A percentile compares a stretch with the other conserved stretches of the same genome.
phyloP scores from a whole-genome alignment of 495 filamentous ascomycete species.

The Penicillium ucsense region DNA sequence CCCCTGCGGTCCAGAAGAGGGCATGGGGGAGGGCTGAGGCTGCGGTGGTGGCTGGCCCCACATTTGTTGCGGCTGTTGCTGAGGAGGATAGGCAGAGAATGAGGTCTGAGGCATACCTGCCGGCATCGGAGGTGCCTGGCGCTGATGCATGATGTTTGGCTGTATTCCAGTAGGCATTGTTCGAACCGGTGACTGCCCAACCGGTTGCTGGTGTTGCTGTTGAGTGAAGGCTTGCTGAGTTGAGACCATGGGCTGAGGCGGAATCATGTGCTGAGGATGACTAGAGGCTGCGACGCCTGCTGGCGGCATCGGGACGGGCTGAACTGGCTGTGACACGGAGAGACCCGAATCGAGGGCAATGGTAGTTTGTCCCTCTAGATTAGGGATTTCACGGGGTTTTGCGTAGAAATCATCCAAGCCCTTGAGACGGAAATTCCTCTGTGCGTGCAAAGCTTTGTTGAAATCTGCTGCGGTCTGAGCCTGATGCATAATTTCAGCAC shows the following conservation, averaged over 20 bases:
- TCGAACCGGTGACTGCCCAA: slow-evolving; percentile 36
- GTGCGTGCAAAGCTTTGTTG: slow-evolving; percentile 70
- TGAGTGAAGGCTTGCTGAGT: slow-evolving; percentile 25
- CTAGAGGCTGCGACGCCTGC: slow-evolving; percentile 27
- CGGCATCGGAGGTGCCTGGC: slow-evolving; percentile 32
- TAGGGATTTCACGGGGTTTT: slow-evolving; percentile 63
- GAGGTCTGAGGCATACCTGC: slow-evolving; percentile 28
- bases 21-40: slow-evolving; percentile 41
- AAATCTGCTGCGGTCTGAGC: slow-evolving; percentile 82
- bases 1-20: slow-evolving; percentile 31
- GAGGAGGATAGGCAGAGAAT: slow-evolving; percentile 36
- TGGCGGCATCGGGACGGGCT: slow-evolving; percentile 31
- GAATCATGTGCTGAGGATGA: slow-evolving; percentile 31
- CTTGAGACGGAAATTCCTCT: slow-evolving; percentile 63
- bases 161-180: slow-evolving; percentile 32
- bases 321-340: slow-evolving; percentile 36
- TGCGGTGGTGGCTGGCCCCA: slow-evolving; percentile 48
- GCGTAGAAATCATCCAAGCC: slow-evolving; percentile 71
- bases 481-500: slow-evolving; percentile 77
- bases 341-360: slow-evolving; percentile 41
- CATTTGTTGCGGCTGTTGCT: slow-evolving; percentile 32
- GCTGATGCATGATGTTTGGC: slow-evolving; percentile 38
- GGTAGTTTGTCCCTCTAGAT: slow-evolving; percentile 40
- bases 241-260: slow-evolving; percentile 34
- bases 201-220: slow-evolving; percentile 30